Conservation (phyloP, 176 grass and related monocot species). For the Saccharum officinarum region DNA sequence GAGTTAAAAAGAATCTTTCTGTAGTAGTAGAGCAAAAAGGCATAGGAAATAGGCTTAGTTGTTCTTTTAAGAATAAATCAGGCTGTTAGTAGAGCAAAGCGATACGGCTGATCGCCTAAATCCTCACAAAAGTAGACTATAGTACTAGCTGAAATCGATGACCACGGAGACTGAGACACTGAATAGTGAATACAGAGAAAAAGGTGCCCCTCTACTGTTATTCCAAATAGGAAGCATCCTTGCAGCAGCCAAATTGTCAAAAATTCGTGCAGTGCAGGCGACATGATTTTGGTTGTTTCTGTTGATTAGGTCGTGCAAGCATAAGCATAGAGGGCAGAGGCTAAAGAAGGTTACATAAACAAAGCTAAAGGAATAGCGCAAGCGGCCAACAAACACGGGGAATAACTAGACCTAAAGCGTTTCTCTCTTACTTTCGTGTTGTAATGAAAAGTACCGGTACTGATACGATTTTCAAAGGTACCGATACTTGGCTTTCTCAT, state of each 20-base stretch:
- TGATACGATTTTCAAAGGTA: constrained; percentile 20
- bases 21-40: background rate
- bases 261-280: constrained; percentile 35
- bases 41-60: background rate
- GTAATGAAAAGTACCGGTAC: constrained; percentile 19
- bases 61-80: background rate
- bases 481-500: constrained; percentile 5
- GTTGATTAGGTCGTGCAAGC: constrained; percentile 32
- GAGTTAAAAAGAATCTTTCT: background rate
- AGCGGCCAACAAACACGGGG: constrained; percentile 39
- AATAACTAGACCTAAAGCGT: constrained; percentile 38
- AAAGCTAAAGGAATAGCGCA: constrained; percentile 37
- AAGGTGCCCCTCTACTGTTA: constrained; percentile 1
- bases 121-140: constrained; percentile 19
- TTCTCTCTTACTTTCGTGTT: constrained; percentile 9
- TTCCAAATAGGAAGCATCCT: constrained; percentile 45
- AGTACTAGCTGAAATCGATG: constrained; percentile 24
- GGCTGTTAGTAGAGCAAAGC: constrained; percentile 18
- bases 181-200: constrained; percentile 32
- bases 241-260: constrained; percentile 38
- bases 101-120: constrained; percentile 3
- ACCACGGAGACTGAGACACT: background rate
- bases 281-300: constrained; percentile 26
- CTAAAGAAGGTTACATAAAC: constrained; percentile 20
- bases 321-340: constrained; percentile 9